These are phyloP conservation scores for Boletellus ananas DNA, from an alignment of 768 basidiomycete genomes.

Conservation along the genomic window DNA sequence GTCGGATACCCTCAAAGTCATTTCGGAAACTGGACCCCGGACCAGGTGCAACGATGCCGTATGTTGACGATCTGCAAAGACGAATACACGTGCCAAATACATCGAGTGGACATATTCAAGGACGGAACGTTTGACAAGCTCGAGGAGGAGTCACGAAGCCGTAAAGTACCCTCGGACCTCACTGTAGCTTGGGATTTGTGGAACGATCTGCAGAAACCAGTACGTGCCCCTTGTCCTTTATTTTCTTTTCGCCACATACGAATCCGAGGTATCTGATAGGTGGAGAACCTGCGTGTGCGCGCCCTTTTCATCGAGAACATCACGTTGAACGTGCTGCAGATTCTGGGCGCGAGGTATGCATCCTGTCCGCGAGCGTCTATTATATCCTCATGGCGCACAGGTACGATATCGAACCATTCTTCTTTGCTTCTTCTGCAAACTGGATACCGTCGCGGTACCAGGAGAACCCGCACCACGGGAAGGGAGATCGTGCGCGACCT, in stretches of 20 bases:
- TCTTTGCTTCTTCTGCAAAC: slow-evolving; percentile 41
- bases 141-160: not conserved
- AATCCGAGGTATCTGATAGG: slow-evolving; percentile 13
- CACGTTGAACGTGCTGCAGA: slow-evolving; percentile 28
- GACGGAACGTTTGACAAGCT: slow-evolving; percentile 16
- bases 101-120: slow-evolving; percentile 19
- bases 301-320: slow-evolving; percentile 38
- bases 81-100: slow-evolving; percentile 13
- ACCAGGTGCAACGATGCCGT: slow-evolving; percentile 36
- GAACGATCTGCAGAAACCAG: slow-evolving; percentile 26
- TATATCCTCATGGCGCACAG: slow-evolving; percentile 20
- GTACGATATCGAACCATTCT: slow-evolving; percentile 42
- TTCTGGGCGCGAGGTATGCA: slow-evolving; percentile 37
- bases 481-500: slow-evolving; percentile 37
- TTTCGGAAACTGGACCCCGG: slow-evolving; percentile 54
- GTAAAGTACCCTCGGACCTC: slow-evolving; percentile 15
- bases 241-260: not conserved
- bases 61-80: slow-evolving; percentile 27
- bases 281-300: slow-evolving; percentile 25
- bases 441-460: slow-evolving; percentile 43
- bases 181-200: slow-evolving; percentile 20
- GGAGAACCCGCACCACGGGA: slow-evolving; percentile 24
- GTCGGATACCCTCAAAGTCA: slow-evolving; percentile 45
- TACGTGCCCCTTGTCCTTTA: slow-evolving; percentile 8
- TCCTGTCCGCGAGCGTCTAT: not conserved